Base-by-base conservation (phyloP, 257 asterid genomes). In the Petunia axillaris region DNA sequence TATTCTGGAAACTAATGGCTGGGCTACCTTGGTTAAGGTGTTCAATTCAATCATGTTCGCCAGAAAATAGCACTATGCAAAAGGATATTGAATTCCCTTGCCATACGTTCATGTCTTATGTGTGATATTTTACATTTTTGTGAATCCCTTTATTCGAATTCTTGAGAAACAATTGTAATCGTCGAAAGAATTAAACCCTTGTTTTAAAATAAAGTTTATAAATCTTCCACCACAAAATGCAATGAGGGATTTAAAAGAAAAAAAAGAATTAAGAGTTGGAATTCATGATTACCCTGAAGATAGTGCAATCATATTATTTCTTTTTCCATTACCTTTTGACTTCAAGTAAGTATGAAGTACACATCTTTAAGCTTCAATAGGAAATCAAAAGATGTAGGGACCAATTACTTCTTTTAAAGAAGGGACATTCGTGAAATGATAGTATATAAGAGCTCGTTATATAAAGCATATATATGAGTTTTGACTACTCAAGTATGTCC, bases 351-450 rank as follows among this genome's bases (percentile, higher is more conserved):
- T 44, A 6, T 82, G 76, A 79, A 83, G 87, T 87, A 81, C 80
- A 75, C 64, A 80, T 89, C 82, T 87, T 84, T 85, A 83, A 52
- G 86, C 83, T 80, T 80, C 80, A 64, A 68, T 59, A 85, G 79
- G 79, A 77, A 85, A 80, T 81, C 40, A 85, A 90, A 93, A 91
- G 91, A 81, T 80, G 90, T 85, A 83, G 95, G 95, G 93, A 84
- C 95, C 88, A 78, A 53, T 77, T 76, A 70, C 81, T 68, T 80
- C 81, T 53, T 44, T 86, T 87, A 83, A 25, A 44, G 63, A 25
- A 77, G 40, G 71, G 63, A 78, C 81, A 57, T 64, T 40, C 77
- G 50, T 48, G 62, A 13, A 8, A 78, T 43, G 41, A 70, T 77
- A 54, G 50, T 25, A 48, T 8, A 65, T 40, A 16, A 71, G 48